Percentiles rank a stretch among this genome's conserved stretches.
Evolutionary conservation across 306 rosid genomes (phyloP).

Genomic region (Nissolia schottii): DNA sequence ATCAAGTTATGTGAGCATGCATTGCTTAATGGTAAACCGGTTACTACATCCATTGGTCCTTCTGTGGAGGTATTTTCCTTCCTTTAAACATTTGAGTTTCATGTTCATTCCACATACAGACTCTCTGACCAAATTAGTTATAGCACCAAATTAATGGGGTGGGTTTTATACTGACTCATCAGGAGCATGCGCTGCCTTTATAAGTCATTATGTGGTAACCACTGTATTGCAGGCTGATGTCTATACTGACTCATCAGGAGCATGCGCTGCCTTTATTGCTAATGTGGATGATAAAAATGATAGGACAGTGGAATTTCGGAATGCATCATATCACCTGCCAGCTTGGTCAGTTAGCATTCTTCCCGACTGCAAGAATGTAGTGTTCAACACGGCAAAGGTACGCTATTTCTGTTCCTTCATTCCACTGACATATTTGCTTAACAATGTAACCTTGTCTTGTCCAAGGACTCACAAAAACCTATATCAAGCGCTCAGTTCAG

Average conservation of each 20-base stretch:
- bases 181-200: no score
- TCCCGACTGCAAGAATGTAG: conserved; percentile 90
- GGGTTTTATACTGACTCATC: no score
- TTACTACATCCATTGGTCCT: conserved; percentile 60
- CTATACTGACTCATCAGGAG: conserved; percentile 74
- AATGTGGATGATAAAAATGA: conserved; percentile 77
- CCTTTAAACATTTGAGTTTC: conserved; percentile 1
- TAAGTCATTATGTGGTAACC: conserved; percentile 10
- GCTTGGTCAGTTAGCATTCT: conserved; percentile 99
- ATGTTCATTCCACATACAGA: conserved; percentile 6
- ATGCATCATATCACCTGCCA: conserved; percentile 75
- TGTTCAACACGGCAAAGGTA: conserved; percentile 87
- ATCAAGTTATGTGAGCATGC: conserved; percentile 72
- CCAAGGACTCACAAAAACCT: not conserved
- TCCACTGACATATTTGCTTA: not conserved
- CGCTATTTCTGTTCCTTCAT: conserved; percentile 10
- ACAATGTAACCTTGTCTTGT: not conserved
- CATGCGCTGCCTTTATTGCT: conserved; percentile 80
- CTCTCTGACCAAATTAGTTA: not conserved
- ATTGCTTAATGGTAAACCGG: conserved; percentile 56
- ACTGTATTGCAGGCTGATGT: conserved; percentile 70
- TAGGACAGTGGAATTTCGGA: conserved; percentile 62
- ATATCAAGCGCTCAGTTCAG: not conserved
- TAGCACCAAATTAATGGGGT: not conserved
- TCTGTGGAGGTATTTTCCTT: conserved; percentile 63